Conservation (phyloP, 2,329 filamentous ascomycete genomes). For the Biscogniauxia mediterranea region DNA sequence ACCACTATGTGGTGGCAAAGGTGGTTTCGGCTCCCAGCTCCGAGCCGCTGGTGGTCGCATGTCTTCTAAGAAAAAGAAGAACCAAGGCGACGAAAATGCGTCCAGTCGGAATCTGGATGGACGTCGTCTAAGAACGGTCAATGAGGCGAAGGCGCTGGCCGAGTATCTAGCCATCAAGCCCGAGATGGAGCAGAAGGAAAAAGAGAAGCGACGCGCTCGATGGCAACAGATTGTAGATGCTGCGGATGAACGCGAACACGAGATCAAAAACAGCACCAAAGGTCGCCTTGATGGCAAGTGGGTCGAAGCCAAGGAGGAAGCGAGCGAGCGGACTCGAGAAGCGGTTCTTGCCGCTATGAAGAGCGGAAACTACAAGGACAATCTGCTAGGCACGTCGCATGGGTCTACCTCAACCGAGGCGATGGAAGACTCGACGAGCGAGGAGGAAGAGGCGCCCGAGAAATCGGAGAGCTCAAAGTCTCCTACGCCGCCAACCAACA, state of each 20-base stretch:
- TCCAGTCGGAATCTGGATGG: conserved; percentile 94
- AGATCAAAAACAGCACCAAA: conserved; percentile 71
- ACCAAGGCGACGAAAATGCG: conserved; percentile 77
- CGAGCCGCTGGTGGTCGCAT: conserved; percentile 96
- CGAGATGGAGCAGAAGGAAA: conserved; percentile 94
- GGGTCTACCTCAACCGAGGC: conserved; percentile 43
- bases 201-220: conserved; percentile 76
- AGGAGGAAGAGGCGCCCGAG: conserved; percentile 37
- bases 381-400: conserved; percentile 51
- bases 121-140: conserved; percentile 83
- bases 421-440: conserved; percentile 33
- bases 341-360: conserved; percentile 72
- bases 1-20: conserved; percentile 87
- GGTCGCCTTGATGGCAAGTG: conserved; percentile 82
- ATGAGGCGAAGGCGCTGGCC: conserved; percentile 90
- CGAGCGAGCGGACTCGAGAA: conserved; percentile 76
- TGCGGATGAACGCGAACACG: conserved; percentile 79
- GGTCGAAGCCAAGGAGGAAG: conserved; percentile 93
- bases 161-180: conserved; percentile 95
- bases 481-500: conserved; percentile 48
- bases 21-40: conserved; percentile 95
- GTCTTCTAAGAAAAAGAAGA: conserved; percentile 89
- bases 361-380: conserved; percentile 61
- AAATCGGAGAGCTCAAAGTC: conserved; percentile 44
- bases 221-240: conserved; percentile 88